Percentiles rank a stretch among this genome's conserved stretches.
Evolutionary conservation across 305 asterid species (phyloP).

Genomic region (Fraxinus sp.): DNA sequence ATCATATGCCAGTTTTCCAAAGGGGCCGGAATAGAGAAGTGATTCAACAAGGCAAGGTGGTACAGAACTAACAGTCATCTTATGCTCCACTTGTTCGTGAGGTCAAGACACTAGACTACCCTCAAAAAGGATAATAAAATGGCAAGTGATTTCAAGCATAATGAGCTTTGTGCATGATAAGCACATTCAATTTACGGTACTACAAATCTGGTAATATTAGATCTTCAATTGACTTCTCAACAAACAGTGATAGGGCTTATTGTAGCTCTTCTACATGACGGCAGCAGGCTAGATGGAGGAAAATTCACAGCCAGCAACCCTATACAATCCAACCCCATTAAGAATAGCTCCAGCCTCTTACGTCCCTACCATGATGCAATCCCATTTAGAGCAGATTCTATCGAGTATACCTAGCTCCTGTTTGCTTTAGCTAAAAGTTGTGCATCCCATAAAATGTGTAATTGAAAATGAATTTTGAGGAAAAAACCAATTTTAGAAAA

Average conservation of each 20-base stretch:
- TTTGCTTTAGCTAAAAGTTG: neutral
- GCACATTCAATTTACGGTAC: neutral
- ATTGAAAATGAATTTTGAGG: neutral
- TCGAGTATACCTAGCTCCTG: neutral
- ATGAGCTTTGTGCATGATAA: neutral
- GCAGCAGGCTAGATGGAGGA: slow-evolving; percentile 2
- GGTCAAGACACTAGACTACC: neutral
- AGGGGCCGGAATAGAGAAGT: neutral
- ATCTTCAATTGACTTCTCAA: neutral
- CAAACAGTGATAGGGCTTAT: neutral
- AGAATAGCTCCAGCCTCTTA: neutral
- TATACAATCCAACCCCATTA: neutral
- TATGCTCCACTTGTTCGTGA: neutral
- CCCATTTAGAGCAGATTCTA: neutral
- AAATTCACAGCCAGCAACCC: neutral
- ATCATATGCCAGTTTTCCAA: neutral
- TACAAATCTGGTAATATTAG: neutral
- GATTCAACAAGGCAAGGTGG: neutral
- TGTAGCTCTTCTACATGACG: neutral
- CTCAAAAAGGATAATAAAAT: neutral
- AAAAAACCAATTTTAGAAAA: neutral
- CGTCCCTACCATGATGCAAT: neutral
- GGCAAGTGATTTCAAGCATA: neutral
- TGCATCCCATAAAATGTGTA: neutral
- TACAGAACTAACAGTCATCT: neutral